Base-by-base conservation (phyloP, 495 filamentous ascomycete genomes). In the Aspergillus nidulans region DNA sequence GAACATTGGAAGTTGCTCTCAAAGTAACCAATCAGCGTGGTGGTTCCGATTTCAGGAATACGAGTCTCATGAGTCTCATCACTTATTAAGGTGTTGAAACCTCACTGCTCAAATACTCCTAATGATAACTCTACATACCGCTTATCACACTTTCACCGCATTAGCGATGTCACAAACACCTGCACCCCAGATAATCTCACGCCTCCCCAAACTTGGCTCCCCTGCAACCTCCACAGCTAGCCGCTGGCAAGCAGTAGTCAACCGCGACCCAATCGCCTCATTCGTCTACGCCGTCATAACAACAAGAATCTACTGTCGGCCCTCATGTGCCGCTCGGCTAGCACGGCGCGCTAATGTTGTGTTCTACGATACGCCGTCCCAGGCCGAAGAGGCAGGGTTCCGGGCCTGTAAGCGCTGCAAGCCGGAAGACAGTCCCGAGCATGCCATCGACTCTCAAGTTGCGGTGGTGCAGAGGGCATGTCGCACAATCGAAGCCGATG, bases 381-480 rank as follows among this genome's bases (percentile, higher is more conserved):
- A 80, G 50, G 85, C 85, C 16, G 72, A 78, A 61, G 59, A 63
- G 3, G 81, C 74, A 16, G 85, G 84, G 0, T 86, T 80, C 56
- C 70, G 83, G 38, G 61, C 83, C 13, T 87, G 85, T 69, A 86
- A 86, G 71, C 74, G 85, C 58, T 88, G 85, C 65, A 74, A 75
- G 30, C 85, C 85, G 7, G 69, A 81, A 8, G 69, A 81, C 32
- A 59, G 62, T 26, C 65, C 62, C 24, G 58, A 55, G 49, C 67
- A 67, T 36, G 64, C 62, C 38, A 65, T 70, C 41, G 73, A 80
- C 53, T 69, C 74, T 6, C 74, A 77, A 51, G 67, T 68, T 0
- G 63, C 61, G 3, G 68, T 79, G 15, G 72, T 83, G 7, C 58
- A 72, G 43, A 75, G 68, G 58, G 75, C 78, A 8, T 79, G 81